Base-by-base conservation (phyloP, 2,329 filamentous ascomycete genomes). In the Chrysoporthe austroafricana region DNA sequence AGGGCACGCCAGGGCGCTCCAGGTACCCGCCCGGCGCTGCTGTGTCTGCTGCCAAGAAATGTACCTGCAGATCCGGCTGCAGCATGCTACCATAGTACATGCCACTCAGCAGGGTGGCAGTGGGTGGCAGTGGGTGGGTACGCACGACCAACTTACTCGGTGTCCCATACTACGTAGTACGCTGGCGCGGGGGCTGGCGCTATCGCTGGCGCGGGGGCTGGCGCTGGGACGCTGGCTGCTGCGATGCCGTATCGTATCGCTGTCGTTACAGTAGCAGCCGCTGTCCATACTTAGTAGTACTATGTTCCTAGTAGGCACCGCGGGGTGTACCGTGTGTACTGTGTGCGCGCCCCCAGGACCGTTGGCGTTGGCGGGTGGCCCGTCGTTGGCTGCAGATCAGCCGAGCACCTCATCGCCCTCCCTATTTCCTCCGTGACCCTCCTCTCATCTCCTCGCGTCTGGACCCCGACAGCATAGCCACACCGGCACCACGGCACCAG, bases 51-150 rank as follows among this genome's bases (percentile, higher is more conserved):
- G 57, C 57, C 57, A 60, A 60, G 57, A 26, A 34, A 39, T 21
- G 57, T 60, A 60, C 57, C 57, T 60, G 57, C 57, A 60, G 57
- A 60, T 60, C 57, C 16, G n/a, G 57, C 57, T 26, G 36, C 42
- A 26, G 57, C 16, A 16, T 26, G 7, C 46, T 21, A 50, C 36
- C 26, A 26, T 26, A 26, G 26, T 26, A 26, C 26, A 26, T 26
- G 26, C 26, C 26, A 26, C 26, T 26, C 26, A 26, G 26, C 26
- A 2, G 26, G 26, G 26, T 26, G 26, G 26, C 26, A 26, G 26
- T 26, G 26, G 26, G 26, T 26, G 26, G 26, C 26, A 26, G 26
- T 26, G 26, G 26, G 26, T 26, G 26, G 26, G 26, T 26, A 26
- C 26, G 26, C 26, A 26, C 26, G 26, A 26, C 26, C 26, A 26